phyloP scores from a whole-genome alignment of 495 filamentous ascomycete species.

The Xylaria grammica region DNA sequence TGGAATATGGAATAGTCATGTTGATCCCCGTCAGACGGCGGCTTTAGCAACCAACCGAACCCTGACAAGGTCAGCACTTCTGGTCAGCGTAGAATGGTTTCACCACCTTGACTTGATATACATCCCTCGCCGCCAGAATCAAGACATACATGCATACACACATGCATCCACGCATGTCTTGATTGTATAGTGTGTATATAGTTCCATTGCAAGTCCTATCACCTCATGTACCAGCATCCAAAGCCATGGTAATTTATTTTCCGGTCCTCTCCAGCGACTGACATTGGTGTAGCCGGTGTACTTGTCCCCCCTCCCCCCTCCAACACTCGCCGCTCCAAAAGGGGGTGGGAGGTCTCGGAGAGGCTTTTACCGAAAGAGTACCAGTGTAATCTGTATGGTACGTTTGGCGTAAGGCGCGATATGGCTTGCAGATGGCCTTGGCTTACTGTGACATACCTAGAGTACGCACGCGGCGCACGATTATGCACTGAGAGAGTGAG shows the following conservation, averaged over 20 bases:
- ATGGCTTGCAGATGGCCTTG: constrained; percentile 8
- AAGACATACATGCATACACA: too few relatives aligned
- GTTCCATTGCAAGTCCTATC: neutral
- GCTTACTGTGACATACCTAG: constrained; percentile 12
- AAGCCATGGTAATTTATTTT: neutral
- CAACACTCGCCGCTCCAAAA: too few relatives aligned
- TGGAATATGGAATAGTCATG: neutral
- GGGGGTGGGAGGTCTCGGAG: neutral
- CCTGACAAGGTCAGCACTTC: too few relatives aligned
- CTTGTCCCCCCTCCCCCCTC: too few relatives aligned
- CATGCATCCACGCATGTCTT: too few relatives aligned
- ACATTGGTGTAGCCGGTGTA: too few relatives aligned
- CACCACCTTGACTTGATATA: too few relatives aligned
- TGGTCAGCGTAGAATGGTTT: too few relatives aligned
- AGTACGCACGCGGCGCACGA: neutral
- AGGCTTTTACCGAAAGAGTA: constrained; percentile 11
- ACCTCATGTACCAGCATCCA: neutral
- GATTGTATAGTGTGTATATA: neutral
- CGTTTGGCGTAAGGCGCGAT: neutral
- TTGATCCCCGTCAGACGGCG: neutral
- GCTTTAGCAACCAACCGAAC: neutral
- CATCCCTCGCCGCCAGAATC: too few relatives aligned
- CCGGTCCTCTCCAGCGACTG: neutral
- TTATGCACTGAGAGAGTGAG: constrained; percentile 6
- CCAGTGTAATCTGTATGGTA: neutral